These are phyloP conservation scores for Theobroma grandiflorum DNA, from an alignment of 441 rosid genomes.

Conservation along the genomic window DNA sequence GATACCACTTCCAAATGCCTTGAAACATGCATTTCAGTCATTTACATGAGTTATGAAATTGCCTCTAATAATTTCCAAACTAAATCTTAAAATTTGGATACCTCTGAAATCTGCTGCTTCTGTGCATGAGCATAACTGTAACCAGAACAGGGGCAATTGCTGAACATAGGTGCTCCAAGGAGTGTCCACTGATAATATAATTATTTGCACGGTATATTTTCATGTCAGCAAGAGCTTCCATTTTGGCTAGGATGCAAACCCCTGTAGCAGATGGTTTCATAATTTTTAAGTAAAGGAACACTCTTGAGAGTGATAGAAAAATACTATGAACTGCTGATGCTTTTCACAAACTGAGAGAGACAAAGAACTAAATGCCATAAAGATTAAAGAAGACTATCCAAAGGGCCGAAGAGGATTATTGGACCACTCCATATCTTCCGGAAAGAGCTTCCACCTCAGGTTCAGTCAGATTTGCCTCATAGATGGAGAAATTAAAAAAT, in stretches of 20 bases:
- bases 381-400: not conserved
- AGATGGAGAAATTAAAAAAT: not conserved
- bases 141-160: constrained; percentile 60
- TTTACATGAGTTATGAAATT: not conserved
- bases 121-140: constrained; percentile 69
- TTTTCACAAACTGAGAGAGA: not conserved
- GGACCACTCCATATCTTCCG: not conserved
- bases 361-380: not conserved
- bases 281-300: constrained; percentile 8
- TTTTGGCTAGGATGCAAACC: constrained; percentile 56
- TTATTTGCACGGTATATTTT: constrained; percentile 64
- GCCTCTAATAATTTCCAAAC: not conserved
- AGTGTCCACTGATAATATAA: constrained; percentile 77
- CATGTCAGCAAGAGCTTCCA: constrained; percentile 64
- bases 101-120: constrained; percentile 73
- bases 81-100: constrained; percentile 32
- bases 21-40: constrained; percentile 2
- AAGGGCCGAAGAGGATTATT: not conserved
- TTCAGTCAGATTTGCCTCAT: not conserved
- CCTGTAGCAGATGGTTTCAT: constrained; percentile 47
- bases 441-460: not conserved
- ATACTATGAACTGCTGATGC: not conserved
- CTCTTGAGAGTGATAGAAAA: not conserved
- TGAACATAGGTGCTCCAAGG: constrained; percentile 73
- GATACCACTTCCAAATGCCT: not conserved